These are phyloP conservation scores for Boletus speciosus DNA, from an alignment of 768 basidiomycete genomes.

Conservation along the genomic window DNA sequence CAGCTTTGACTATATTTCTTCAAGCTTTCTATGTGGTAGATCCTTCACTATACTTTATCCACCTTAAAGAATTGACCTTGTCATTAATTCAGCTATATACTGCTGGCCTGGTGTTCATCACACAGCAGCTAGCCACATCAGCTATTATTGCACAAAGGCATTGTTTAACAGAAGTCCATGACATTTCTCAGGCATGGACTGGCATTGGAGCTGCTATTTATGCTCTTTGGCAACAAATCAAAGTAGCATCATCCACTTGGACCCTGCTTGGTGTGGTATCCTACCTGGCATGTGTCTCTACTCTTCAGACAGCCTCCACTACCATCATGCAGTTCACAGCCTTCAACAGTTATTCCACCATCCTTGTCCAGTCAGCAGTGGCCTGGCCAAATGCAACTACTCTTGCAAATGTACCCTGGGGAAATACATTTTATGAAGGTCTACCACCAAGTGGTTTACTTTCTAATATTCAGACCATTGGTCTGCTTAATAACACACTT, in stretches of 20 bases:
- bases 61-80: not conserved
- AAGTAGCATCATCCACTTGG: conserved; percentile 8
- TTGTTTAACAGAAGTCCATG: conserved; percentile 19
- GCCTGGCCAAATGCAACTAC: conserved; percentile 6
- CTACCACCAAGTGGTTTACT: not conserved
- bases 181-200: conserved; percentile 19
- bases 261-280: conserved; percentile 10
- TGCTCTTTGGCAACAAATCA: conserved; percentile 15
- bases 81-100: conserved; percentile 7
- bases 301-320: conserved; percentile 20
- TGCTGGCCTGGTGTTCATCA: conserved; percentile 18
- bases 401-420: not conserved
- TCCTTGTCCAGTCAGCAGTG: not conserved
- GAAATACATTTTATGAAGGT: not conserved
- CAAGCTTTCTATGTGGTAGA: not conserved
- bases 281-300: conserved; percentile 19
- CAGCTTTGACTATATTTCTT: not conserved
- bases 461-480: not conserved
- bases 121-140: conserved; percentile 16
- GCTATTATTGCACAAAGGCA: conserved; percentile 1
- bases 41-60: no score
- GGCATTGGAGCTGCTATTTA: conserved; percentile 20
- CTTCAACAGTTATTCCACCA: conserved; percentile 3
- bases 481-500: conserved; percentile 9
- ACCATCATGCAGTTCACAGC: conserved; percentile 20